phyloP scores from a whole-genome alignment of 768 basidiomycete species.

The Suillus sp. region DNA sequence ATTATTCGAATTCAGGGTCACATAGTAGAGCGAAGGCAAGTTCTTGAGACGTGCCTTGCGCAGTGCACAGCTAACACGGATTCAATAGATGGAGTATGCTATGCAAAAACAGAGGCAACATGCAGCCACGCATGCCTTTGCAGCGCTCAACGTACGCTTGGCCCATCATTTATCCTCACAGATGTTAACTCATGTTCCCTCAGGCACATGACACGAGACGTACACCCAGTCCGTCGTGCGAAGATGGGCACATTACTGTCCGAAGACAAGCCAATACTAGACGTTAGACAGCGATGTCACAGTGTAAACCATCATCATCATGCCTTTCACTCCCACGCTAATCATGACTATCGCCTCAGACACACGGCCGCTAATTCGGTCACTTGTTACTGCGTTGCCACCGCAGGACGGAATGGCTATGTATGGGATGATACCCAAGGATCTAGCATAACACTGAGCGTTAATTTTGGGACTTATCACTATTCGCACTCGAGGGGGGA shows the following conservation, averaged over 20 bases:
- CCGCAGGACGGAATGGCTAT: slow-evolving; percentile 27
- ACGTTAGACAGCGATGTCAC: slow-evolving; percentile 24
- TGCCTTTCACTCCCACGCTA: slow-evolving; percentile 7
- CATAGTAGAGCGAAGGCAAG: slow-evolving; percentile 35
- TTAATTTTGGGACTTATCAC: slow-evolving; percentile 26
- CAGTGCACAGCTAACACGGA: slow-evolving; percentile 13
- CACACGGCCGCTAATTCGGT: slow-evolving; percentile 31
- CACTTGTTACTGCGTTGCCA: slow-evolving; percentile 15
- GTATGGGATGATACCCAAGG: slow-evolving; percentile 20
- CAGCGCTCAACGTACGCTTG: slow-evolving; percentile 27
- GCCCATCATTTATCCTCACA: slow-evolving; percentile 8
- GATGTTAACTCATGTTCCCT: slow-evolving; percentile 4
- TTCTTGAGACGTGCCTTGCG: not conserved
- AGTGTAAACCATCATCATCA: not conserved
- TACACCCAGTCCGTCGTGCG: slow-evolving; percentile 35
- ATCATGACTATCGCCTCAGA: slow-evolving; percentile 25
- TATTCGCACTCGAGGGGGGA: not conserved
- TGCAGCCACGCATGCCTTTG: slow-evolving; percentile 20
- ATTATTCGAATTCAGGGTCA: slow-evolving; percentile 29
- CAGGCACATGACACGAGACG: slow-evolving; percentile 34
- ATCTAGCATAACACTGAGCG: slow-evolving; percentile 26
- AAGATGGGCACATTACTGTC: slow-evolving; percentile 35
- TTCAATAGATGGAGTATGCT: slow-evolving; percentile 33
- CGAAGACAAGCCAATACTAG: slow-evolving; percentile 32
- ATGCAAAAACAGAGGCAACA: slow-evolving; percentile 36